Evolutionary conservation across 768 basidiomycete genomes (phyloP), one percentile per base, ranked within the genome.

Genomic region (Russula earlei): DNA sequence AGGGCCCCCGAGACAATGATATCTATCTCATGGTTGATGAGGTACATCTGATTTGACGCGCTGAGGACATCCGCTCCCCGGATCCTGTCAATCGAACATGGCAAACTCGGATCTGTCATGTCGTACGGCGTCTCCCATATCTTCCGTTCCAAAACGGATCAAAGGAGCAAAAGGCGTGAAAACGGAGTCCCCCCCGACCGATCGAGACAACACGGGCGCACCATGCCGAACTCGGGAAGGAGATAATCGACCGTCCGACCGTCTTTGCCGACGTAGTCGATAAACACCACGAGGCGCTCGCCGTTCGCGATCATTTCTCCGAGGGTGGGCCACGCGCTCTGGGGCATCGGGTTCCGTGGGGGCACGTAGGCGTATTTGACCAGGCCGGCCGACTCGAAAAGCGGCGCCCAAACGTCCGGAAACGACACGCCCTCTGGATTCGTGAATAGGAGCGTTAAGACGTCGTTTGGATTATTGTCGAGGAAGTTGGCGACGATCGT

Each of bases 361-460:
- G 83, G 84, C 5, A 79, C 73, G 59, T 78, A 85, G 2, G 75
- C 74, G 27, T 68, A 60, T 19, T 61, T 54, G 25, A 62, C 67
- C 59, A 70, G 65, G 66, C 82, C 81, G 11, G 81, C 70, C 1
- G 67, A 27, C 42, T 38, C 72, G 66, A 84, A 84, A 0, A 74
- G 69, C 1, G 79, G 77, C 33, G 75, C 75, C 77, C 80, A 83
- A 6, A 75, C 66, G 5, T 69, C 69, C 5, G 70, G 63, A 11
- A 81, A 69, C 1, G 78, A 75, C 15, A 76, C 67, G 9, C 75
- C 73, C 54, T 84, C 83, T 4, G 78, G 80, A 65, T 85, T 85
- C n/a, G 27, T 84, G 63, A 86, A 83, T 36, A 85, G 68, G 49
- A 85, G 68, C 0, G 83, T 82, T 47, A 85, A 55, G 40, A 85